Base-by-base conservation (phyloP, 371 early-diverging fungal species). In the Aphelidium insulamus region DNA sequence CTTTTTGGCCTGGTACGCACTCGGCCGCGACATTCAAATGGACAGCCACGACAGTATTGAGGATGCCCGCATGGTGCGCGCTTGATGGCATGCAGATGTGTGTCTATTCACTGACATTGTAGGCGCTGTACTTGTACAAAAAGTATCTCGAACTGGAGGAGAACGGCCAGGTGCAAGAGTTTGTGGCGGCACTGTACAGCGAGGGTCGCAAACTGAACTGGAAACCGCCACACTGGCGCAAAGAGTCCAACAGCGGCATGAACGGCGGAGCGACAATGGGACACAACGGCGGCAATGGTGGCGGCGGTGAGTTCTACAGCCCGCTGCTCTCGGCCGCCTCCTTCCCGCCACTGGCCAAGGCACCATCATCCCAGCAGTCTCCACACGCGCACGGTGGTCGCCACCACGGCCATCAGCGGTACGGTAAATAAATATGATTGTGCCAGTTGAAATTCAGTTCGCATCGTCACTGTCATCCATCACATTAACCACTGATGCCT, bases 1-100 rank as follows among this genome's bases (percentile, higher is more conserved):
- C 18, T 92, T 90, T 47, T 56, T 92, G 41, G 81, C 85, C 3
- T 90, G 90, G 88, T 73, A 70, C 45, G 38, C 88, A n/a, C 56
- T 80, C n/a, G 49, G 62, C 8, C 56, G 70, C 32, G 70, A 79
- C 32, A 83, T 92, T 44, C 94, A 92, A 41, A 59, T 61, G 2
- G 70, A 72, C 3, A 67, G 73, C 1, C 94, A 92, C 50, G 85
- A 86, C 48, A 81, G 82, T 54, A 74, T 88, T 17, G 88, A 83
- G 43, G 94, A 92, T 54, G 81, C 94, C 0, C 57, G 67, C 28
- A 76, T 83, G 19, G 75, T 70, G 62, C 42, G 55, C n/a, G n/a
- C n/a, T n/a, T 35, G 8, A 26, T 21, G 16, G 17, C 31, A 11
- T 30, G 10, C 20, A 25, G n/a, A 19, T 30, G 12, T 21, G 33